Percentiles rank a stretch among this genome's conserved stretches.
Conservation (phyloP, 352 stramenopile genomes). For the Pythium sukuiense region DNA sequence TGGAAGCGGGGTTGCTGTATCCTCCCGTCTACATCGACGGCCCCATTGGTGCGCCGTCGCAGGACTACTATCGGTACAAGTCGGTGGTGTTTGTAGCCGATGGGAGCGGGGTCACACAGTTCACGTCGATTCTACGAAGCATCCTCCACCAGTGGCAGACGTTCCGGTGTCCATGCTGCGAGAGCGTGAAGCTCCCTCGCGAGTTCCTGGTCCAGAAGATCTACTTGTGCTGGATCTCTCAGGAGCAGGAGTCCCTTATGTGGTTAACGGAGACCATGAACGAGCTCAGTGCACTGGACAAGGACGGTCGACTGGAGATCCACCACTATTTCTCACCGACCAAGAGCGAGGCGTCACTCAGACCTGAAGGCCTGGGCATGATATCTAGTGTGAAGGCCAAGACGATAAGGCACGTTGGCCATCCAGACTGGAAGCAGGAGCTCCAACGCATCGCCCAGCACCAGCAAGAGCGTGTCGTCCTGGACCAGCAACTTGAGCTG, state of each 20-base stretch:
- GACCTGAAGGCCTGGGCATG: constrained; percentile 58
- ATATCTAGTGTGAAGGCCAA: constrained; percentile 71
- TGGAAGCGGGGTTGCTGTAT: constrained; percentile 45
- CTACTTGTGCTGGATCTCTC: constrained; percentile 87
- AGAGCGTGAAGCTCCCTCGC: constrained; percentile 55
- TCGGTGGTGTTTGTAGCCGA: constrained; percentile 69
- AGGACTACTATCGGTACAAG: constrained; percentile 62
- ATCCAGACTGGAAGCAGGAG: constrained; percentile 74
- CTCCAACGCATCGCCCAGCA: constrained; percentile 46
- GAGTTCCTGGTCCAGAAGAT: constrained; percentile 76
- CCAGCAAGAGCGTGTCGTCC: background rate
- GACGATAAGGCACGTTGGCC: constrained; percentile 74
- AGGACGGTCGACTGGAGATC: constrained; percentile 72
- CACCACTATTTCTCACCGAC: constrained; percentile 85
- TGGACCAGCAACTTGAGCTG: background rate
- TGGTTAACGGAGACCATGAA: constrained; percentile 88
- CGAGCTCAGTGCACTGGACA: constrained; percentile 69
- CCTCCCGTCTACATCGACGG: constrained; percentile 59
- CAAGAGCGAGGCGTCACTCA: constrained; percentile 49
- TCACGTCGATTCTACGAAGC: constrained; percentile 67
- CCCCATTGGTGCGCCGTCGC: constrained; percentile 52
- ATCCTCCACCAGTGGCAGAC: constrained; percentile 68
- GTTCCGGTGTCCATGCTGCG: constrained; percentile 53
- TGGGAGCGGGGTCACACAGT: constrained; percentile 72
- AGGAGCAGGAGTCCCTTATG: constrained; percentile 65